Evolutionary conservation across 2,329 filamentous ascomycete genomes (phyloP).

Genomic region (Botrytis fabae): DNA sequence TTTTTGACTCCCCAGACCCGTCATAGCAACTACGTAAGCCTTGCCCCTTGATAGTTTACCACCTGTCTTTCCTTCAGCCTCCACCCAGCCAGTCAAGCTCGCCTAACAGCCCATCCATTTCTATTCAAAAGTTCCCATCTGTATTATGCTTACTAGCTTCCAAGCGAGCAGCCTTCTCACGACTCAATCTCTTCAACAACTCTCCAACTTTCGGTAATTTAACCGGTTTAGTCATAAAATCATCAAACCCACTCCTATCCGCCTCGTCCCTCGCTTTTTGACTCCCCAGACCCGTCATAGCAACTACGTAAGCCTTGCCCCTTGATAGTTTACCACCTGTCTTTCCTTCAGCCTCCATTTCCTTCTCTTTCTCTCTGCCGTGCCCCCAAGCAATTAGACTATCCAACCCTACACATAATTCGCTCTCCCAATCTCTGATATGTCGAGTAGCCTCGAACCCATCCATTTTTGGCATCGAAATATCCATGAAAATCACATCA

Average conservation of each 20-base stretch:
- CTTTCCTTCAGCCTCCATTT: neutral
- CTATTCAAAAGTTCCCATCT: neutral
- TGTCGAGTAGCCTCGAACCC: constrained; percentile 49
- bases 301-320: constrained; percentile 48
- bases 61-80: neutral
- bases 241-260: constrained; percentile 53
- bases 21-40: constrained; percentile 53
- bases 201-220: constrained; percentile 31
- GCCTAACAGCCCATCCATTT: too few relatives aligned
- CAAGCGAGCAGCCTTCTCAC: constrained; percentile 22
- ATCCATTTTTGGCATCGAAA: constrained; percentile 57
- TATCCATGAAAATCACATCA: constrained; percentile 51
- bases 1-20: constrained; percentile 50
- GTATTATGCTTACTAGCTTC: neutral
- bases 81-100: neutral
- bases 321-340: neutral
- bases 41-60: neutral
- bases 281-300: constrained; percentile 53
- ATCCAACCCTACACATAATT: neutral
- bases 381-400: neutral
- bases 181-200: constrained; percentile 28
- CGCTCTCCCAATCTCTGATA: constrained; percentile 43
- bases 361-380: neutral
- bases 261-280: constrained; percentile 50
- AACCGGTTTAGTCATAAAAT: constrained; percentile 56